These are phyloP conservation scores for Cichorium intybus DNA, from an alignment of 140 eudicot species.

Conservation along the genomic window DNA sequence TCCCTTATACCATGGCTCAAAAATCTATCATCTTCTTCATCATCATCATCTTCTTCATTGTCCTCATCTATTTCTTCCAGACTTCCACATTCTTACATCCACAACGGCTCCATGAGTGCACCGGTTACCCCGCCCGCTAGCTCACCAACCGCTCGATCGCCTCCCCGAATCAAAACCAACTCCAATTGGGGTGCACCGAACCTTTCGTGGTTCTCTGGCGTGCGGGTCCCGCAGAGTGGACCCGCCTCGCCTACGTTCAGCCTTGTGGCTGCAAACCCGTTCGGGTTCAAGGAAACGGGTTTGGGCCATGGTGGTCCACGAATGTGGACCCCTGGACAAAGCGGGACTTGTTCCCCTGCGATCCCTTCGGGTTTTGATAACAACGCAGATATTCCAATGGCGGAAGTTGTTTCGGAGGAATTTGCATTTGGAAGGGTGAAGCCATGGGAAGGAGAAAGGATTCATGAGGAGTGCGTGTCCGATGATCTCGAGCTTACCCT, in stretches of 20 bases:
- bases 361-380: constrained; percentile 47
- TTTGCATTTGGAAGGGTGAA: constrained; percentile 72
- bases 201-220: constrained; percentile 50
- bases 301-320: constrained; percentile 43
- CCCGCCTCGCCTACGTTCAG: constrained; percentile 69
- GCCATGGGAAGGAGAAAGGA: constrained; percentile 83
- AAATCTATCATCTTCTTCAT: constrained; percentile 62
- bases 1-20: constrained; percentile 90
- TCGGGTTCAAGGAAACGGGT: constrained; percentile 45
- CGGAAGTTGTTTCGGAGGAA: constrained; percentile 54
- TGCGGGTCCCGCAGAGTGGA: constrained; percentile 30
- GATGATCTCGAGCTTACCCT: constrained; percentile 86
- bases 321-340: constrained; percentile 77
- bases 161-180: constrained; percentile 45
- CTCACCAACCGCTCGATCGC: constrained; percentile 58
- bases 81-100: constrained; percentile 40
- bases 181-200: constrained; percentile 42
- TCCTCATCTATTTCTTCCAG: constrained; percentile 63
- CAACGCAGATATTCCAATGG: constrained; percentile 62
- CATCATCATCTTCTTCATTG: no score
- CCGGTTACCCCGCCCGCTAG: constrained; percentile 75
- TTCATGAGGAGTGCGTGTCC: constrained; percentile 57
- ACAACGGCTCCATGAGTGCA: constrained; percentile 65
- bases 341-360: constrained; percentile 75
- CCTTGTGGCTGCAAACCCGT: constrained; percentile 54